Conservation (phyloP, 1,284 basidiomycete species). For the Abortiporus biennis region DNA sequence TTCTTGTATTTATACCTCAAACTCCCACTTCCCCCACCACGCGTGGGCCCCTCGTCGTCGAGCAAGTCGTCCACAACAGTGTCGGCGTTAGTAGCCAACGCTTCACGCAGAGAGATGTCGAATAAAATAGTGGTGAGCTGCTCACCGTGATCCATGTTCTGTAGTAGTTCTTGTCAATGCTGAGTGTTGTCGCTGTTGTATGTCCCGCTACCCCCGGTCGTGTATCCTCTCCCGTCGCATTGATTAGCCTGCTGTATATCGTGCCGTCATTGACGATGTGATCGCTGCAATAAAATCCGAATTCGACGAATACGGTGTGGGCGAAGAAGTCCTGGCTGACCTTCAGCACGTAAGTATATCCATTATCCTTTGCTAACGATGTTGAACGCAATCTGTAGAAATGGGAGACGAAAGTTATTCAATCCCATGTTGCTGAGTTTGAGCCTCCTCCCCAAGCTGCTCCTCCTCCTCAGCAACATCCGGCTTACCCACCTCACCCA, state of each 20-base stretch:
- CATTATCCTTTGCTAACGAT: slow-evolving; percentile 10
- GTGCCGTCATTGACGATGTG: slow-evolving; percentile 95
- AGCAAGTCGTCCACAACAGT: slow-evolving; percentile 20
- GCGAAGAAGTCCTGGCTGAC: slow-evolving; percentile 85
- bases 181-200: slow-evolving; percentile 20
- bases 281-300: slow-evolving; percentile 85
- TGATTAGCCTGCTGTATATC: slow-evolving; percentile 86
- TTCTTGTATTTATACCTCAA: slow-evolving; percentile 44
- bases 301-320: slow-evolving; percentile 96
- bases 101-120: slow-evolving; percentile 46
- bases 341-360: slow-evolving; percentile 73
- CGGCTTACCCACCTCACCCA: slow-evolving; percentile 18
- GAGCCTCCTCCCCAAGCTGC: slow-evolving; percentile 45
- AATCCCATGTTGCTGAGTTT: slow-evolving; percentile 92
- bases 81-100: slow-evolving; percentile 4
- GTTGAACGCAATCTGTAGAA: slow-evolving; percentile 43
- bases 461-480: slow-evolving; percentile 16
- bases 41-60: slow-evolving; percentile 27
- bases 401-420: slow-evolving; percentile 93
- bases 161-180: slow-evolving; percentile 57
- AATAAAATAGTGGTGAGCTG: slow-evolving; percentile 91
- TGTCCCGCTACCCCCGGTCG: slow-evolving; percentile 4
- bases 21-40: slow-evolving; percentile 25
- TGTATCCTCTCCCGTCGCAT: slow-evolving; percentile 16
- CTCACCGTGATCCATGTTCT: slow-evolving; percentile 48